Percentiles rank a stretch among this genome's conserved stretches.
Evolutionary conservation across 495 filamentous ascomycete genomes (phyloP).

Genomic region (Platismatia glauca): DNA sequence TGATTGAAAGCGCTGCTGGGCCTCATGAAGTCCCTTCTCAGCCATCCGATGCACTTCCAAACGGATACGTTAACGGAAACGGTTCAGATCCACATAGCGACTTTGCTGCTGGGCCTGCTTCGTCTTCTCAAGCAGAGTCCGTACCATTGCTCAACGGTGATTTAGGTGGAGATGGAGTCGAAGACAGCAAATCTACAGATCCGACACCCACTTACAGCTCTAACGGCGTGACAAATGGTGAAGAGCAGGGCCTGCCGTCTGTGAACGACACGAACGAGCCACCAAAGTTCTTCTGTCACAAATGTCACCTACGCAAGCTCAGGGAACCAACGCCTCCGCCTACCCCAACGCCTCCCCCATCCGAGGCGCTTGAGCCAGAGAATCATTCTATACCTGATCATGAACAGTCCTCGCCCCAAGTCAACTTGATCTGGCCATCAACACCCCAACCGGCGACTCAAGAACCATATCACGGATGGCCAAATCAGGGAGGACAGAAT

Average conservation of each 20-base stretch:
- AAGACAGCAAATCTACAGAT: slow-evolving; percentile 3
- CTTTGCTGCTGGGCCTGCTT: background rate
- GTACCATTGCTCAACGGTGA: slow-evolving; percentile 17
- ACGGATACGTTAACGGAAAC: slow-evolving; percentile 6
- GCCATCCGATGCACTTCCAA: background rate
- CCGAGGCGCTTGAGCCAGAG: slow-evolving; percentile 13
- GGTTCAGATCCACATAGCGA: background rate
- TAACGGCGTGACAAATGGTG: slow-evolving; percentile 28
- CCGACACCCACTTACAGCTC: slow-evolving; percentile 28
- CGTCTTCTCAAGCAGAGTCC: slow-evolving; percentile 6
- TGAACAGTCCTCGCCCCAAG: slow-evolving; percentile 18
- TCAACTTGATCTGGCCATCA: slow-evolving; percentile 17
- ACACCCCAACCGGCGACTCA: slow-evolving; percentile 17
- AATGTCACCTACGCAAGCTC: slow-evolving; percentile 41
- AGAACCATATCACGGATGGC: slow-evolving; percentile 33
- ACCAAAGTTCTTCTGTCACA: slow-evolving; percentile 40
- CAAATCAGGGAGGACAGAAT: slow-evolving; percentile 14
- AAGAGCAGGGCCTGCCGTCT: slow-evolving; percentile 24
- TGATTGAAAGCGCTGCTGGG: background rate
- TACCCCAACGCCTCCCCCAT: slow-evolving; percentile 29
- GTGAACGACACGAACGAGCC: slow-evolving; percentile 9
- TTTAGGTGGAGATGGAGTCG: slow-evolving; percentile 23
- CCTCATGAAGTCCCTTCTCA: background rate
- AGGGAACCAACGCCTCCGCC: slow-evolving; percentile 28
- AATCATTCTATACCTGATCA: slow-evolving; percentile 33